These are phyloP conservation scores for Eucalyptus cloeziana DNA, from an alignment of 345 rosid species.

Conservation along the genomic window DNA sequence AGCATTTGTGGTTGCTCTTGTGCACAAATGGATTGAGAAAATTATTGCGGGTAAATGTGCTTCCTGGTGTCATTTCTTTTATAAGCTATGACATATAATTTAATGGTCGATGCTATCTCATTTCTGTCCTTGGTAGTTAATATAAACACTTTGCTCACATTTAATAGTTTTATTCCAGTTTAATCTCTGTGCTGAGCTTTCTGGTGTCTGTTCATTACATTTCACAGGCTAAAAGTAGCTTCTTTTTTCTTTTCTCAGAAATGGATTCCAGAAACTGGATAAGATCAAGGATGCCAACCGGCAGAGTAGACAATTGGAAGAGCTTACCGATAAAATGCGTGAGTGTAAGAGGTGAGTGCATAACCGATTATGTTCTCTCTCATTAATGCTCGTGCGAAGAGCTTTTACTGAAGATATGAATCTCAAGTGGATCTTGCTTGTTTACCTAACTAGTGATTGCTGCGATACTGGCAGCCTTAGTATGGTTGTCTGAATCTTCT, in stretches of 20 bases:
- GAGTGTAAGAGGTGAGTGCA: slow-evolving; percentile 75
- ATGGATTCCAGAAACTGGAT: slow-evolving; percentile 94
- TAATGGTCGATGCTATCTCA: not conserved
- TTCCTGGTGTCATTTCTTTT: not conserved
- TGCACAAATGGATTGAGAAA: not conserved
- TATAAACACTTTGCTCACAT: not conserved
- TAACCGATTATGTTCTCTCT: not conserved
- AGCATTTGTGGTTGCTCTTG: not conserved
- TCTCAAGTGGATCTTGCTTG: not conserved
- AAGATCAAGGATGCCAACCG: slow-evolving; percentile 88
- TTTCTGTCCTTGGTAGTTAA: not conserved
- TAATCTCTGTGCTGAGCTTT: not conserved
- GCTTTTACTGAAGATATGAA: not conserved
- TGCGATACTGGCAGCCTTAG: not conserved
- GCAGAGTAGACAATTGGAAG: slow-evolving; percentile 91
- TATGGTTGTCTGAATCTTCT: not conserved
- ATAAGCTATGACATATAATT: not conserved
- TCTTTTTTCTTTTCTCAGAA: slow-evolving; percentile 20
- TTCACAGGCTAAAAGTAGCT: not conserved
- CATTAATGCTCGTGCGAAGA: not conserved
- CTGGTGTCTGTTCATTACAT: not conserved
- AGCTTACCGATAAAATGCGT: slow-evolving; percentile 89
- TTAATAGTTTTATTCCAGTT: not conserved
- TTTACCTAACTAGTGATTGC: not conserved
- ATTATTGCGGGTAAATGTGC: not conserved